Evolutionary conservation across 108 stramenopile species (phyloP).

Genomic region (Schizochytrium sp.): DNA sequence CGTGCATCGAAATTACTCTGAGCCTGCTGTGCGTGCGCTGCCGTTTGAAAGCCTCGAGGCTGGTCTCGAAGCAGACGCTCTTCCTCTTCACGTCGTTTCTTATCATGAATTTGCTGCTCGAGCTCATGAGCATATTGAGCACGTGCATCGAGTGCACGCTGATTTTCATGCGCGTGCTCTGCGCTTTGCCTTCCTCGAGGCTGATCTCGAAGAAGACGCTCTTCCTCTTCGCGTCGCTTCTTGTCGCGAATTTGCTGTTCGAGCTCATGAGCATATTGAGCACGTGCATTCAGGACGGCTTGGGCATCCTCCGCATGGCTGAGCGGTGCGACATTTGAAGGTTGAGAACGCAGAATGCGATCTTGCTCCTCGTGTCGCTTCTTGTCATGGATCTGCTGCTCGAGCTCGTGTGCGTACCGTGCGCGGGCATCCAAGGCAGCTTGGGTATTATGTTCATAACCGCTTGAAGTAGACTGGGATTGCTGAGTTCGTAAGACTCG

Average conservation of each 20-base stretch:
- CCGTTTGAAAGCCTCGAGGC: too few species aligned
- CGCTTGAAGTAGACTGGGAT: not conserved
- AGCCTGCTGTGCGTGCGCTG: too few species aligned
- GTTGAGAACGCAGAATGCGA: not conserved
- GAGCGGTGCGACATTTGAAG: too few species aligned
- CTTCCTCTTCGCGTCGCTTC: not conserved
- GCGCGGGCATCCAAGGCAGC: not conserved
- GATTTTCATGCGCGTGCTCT: not conserved
- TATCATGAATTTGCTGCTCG: not conserved
- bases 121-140: not conserved
- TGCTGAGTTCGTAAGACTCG: not conserved
- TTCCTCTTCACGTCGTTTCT: not conserved
- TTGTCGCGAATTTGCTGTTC: conserved; percentile 1
- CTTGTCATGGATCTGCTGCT: not conserved
- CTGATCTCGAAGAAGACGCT: not conserved
- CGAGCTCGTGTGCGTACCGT: not conserved
- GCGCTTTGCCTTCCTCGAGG: too few species aligned
- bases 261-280: not conserved
- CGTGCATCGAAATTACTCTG: not conserved
- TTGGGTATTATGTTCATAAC: not conserved
- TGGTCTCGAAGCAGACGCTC: not conserved
- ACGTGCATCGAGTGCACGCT: not conserved
- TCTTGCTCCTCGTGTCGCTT: not conserved
- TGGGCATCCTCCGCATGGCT: too few species aligned
- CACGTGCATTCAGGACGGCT: not conserved